A percentile compares a stretch with the other conserved stretches of the same genome.
These are phyloP conservation scores for Penicillium crystallinum DNA, from an alignment of 495 filamentous ascomycete genomes.

Conservation along the genomic window DNA sequence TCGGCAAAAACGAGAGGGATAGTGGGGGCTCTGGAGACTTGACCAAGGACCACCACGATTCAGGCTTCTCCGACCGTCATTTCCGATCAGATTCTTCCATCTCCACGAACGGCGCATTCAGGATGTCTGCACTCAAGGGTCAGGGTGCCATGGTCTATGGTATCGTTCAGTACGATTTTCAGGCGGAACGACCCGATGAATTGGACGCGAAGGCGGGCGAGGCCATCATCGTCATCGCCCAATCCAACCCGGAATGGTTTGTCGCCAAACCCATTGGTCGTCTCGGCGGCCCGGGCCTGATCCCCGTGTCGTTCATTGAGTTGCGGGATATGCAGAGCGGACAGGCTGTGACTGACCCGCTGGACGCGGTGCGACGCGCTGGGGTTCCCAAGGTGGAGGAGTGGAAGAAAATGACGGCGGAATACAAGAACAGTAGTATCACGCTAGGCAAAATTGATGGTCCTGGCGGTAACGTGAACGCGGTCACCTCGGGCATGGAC, in stretches of 20 bases:
- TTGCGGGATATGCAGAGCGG: constrained; percentile 91
- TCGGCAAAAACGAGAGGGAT: constrained; percentile 86
- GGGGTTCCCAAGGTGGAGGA: constrained; percentile 97
- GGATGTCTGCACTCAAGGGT: constrained; percentile 55
- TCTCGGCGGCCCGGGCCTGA: constrained; percentile 87
- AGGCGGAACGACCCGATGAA: constrained; percentile 91
- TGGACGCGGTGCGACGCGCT: constrained; percentile 80
- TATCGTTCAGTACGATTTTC: constrained; percentile 94
- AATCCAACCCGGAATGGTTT: constrained; percentile 99
- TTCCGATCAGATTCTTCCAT: constrained; percentile 30
- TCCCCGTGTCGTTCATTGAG: constrained; percentile 96
- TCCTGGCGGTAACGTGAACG: constrained; percentile 34
- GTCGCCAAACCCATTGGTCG: constrained; percentile 97
- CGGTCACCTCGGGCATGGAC: constrained; percentile 67
- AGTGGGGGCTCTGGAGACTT: constrained; percentile 65
- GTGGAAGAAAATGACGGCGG: constrained; percentile 99
- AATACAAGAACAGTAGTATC: constrained; percentile 99
- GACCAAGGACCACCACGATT: constrained; percentile 62
- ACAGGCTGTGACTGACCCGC: constrained; percentile 71
- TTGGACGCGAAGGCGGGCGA: constrained; percentile 92
- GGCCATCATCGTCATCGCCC: constrained; percentile 95
- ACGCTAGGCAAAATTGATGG: constrained; percentile 82
- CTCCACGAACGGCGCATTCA: constrained; percentile 34
- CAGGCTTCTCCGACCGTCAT: constrained; percentile 68
- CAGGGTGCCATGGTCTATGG: constrained; percentile 89